Evolutionary conservation across 768 basidiomycete genomes (phyloP), one percentile per base, ranked within the genome.

Genomic region (Ramaria rubella): DNA sequence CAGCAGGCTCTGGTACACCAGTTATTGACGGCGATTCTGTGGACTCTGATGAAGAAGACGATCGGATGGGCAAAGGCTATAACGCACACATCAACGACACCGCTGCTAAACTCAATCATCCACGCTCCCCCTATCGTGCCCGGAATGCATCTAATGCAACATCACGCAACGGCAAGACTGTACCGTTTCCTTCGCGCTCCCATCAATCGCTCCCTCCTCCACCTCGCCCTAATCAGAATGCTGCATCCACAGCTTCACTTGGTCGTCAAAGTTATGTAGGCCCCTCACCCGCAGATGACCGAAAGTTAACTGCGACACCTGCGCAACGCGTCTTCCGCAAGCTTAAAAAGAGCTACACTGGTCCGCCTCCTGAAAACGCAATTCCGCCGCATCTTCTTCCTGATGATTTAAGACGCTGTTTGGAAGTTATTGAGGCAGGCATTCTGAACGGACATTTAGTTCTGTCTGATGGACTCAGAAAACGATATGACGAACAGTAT

Each of bases 401-500:
- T 5, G 90, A 92, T 49, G 94, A 94, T 65, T 67, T 99, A 46
- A 81, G 86, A 50, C 77, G 82, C 62, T 94, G 94, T 63, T 72
- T 98, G 6, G 88, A 93, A 67, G 89, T 92, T 12, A 82, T 95
- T 40, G 85, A 92, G 63, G 80, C 81, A 33, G 88, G 90, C 24
- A 90, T 97, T 44, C 76, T 96, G 52, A 85, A 90, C 40, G 95
- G 96, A 1, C 96, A 99, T 70, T 78, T 86, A 63, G 81, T 85
- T 62, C 78, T 99, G 31, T 87, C 85, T 52, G 87, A 89, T 50
- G 89, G 88, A 21, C 71, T 99, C 62, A 82, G 81, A 66, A 94
- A 90, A 71, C 79, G 94, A 40, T 98, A 97, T 61, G 93, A 95
- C 55, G 92, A 96, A 62, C 94, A 97, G 62, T 98, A 89, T 66